Evolutionary conservation across 768 basidiomycete genomes (phyloP), one percentile per base, ranked within the genome.

Genomic region (Mrakia gelida): DNA sequence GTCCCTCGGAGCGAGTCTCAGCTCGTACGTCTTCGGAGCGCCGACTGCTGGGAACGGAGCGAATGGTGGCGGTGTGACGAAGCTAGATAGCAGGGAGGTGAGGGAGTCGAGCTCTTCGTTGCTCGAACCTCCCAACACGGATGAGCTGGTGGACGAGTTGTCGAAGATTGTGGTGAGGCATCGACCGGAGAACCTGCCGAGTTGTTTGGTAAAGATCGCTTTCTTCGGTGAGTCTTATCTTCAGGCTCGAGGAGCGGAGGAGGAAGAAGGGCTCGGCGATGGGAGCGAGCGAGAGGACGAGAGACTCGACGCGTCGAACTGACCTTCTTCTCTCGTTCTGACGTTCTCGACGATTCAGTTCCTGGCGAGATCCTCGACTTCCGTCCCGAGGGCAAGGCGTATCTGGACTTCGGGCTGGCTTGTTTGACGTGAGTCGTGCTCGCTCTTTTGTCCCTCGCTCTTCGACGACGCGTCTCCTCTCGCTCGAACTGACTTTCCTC

Each of bases 321-420:
- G 63, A 26, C 63, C 63, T 32, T 38, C 18, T 30, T 65, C 63
- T 1, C 1, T 3, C 28, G 38, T 30, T 65, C 63, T 1, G 9
- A 28, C 28, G 38, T 28, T 16, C 62, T 16, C 10, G 26, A 6
- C 13, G 11, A 65, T 45, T 45, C 63, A 65, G 63, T 65, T 16
- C 63, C 63, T 1, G 63, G 63, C 4, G 63, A 65, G 63, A 65
- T 65, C 32, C 63, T 65, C 30, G 63, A 65, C 63, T 65, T 65
- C 63, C 30, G 34, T 23, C 63, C 63, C 1, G 63, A 65, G 18
- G 63, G 63, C 0, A 65, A 65, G 32, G 63, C 63, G 10, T 65
- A 28, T 38, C 38, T 38, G 4, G 38, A 38, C 38, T 38, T 45
- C 11, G 63, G 63, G 1, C 15, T 65, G n/a, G 63, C 63, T 15